A percentile compares a stretch with the other conserved stretches of the same genome.
phyloP scores from a whole-genome alignment of 2,329 filamentous ascomycete species.

The Pestalotiopsis sp. region DNA sequence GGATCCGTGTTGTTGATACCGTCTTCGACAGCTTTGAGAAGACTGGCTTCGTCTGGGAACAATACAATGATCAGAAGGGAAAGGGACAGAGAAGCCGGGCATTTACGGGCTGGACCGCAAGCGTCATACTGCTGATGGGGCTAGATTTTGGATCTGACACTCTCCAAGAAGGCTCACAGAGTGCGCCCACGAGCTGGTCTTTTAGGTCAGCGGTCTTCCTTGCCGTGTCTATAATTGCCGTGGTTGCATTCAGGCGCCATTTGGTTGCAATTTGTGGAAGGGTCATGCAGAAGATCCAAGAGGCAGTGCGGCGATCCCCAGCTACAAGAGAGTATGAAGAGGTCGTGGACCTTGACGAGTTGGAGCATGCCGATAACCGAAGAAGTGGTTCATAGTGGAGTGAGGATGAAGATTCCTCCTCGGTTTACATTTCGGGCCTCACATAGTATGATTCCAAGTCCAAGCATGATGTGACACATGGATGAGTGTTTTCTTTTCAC shows the following conservation, averaged over 20 bases:
- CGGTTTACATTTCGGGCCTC: too few relatives aligned
- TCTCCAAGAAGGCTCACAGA: not conserved
- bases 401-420: too few relatives aligned
- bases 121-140: conserved; percentile 71
- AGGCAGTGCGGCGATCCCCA: too few relatives aligned
- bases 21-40: conserved; percentile 57
- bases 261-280: not conserved
- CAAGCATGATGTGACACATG: too few relatives aligned
- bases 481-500: too few relatives aligned
- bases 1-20: conserved; percentile 17
- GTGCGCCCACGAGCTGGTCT: not conserved
- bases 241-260: not conserved
- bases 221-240: not conserved
- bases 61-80: conserved; percentile 70
- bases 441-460: too few relatives aligned
- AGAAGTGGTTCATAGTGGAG: not conserved
- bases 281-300: not conserved
- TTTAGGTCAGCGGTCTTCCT: not conserved
- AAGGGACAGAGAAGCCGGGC: conserved; percentile 69
- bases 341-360: not conserved
- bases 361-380: not conserved
- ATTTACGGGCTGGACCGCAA: conserved; percentile 74
- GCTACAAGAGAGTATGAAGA: not conserved
- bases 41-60: conserved; percentile 74
- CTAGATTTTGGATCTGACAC: conserved; percentile 47